These are phyloP conservation scores for Inga laurina DNA, from an alignment of 306 rosid genomes.

Conservation along the genomic window DNA sequence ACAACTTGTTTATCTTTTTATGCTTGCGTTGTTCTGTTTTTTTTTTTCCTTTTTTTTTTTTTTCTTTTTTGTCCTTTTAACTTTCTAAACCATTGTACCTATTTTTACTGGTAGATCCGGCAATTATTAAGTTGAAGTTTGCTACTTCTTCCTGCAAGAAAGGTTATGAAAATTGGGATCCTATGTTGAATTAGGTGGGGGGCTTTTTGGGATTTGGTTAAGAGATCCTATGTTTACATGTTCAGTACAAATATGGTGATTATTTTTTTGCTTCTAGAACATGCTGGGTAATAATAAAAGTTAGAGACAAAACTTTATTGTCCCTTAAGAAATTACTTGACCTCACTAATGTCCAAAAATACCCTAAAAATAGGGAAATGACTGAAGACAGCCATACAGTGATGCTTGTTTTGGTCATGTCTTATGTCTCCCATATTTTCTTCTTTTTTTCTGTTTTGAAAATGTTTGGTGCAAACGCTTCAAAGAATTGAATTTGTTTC, in stretches of 20 bases:
- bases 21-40: background rate
- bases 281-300: background rate
- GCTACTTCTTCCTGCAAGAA: slow-evolving; percentile 13
- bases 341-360: background rate
- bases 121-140: slow-evolving; percentile 21
- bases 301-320: background rate
- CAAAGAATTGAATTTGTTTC: background rate
- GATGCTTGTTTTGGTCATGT: background rate
- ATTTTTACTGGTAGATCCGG: slow-evolving; percentile 14
- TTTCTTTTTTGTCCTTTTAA: background rate
- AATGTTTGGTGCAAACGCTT: background rate
- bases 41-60: background rate
- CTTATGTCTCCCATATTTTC: background rate
- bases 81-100: background rate
- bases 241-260: background rate
- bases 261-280: background rate
- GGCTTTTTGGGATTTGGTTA: background rate
- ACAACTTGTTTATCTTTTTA: slow-evolving; percentile 13
- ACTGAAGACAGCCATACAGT: background rate
- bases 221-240: background rate
- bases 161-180: slow-evolving; percentile 6
- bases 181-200: background rate
- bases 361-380: background rate
- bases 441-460: too few species aligned
- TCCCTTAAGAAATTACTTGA: background rate